Base-by-base conservation (phyloP, 176 grass and related monocot genomes). In the Avena sativa region DNA sequence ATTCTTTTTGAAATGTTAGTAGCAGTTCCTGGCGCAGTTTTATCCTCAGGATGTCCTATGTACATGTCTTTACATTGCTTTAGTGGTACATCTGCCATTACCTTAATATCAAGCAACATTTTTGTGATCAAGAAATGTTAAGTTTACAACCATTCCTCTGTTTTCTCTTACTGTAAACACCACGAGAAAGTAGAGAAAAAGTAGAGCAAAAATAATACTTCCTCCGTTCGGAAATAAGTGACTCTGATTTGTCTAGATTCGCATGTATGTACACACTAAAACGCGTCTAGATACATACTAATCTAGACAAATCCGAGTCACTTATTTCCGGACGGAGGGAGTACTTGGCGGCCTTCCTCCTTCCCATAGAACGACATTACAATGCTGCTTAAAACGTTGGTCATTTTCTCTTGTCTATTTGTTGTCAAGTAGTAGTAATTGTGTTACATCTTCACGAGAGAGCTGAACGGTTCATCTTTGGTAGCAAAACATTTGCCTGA, bases 1-100 rank as follows among this genome's bases (percentile, higher is more conserved):
- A 84, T 76, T 8, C 20, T 73, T 43, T 60, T 50, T 5, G 17
- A 57, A 85, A 17, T 81, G 50, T 66, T 80, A 48, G 49, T 73
- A 67, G 49, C 55, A 48, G 46, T 19, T 49, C 38, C 12, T 49
- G 15, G 17, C 50, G 52, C 49, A 61, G 50, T 40, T 88, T 59
- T 71, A 9, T 60, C 17, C 40, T 61, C 13, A 50, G 56, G 11
- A 68, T 83, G 80, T 59, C 16, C 75, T 78, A 7, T 72, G 44
- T 13, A 21, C 23, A 69, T 53, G 34, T 76, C 3, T 78, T 51
- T 72, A 60, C 50, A 36, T 38, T 83, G 61, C 14, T 83, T 38
- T 58, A 76, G 13, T 59, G 16, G 72, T 44, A 61, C 40, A 82
- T 75, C 28, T 70, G 67, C 46, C 61, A 81, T n/a, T 52, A 52